phyloP scores from a whole-genome alignment of 208 protist genomes.

The Trypanosoma platydactyli region DNA sequence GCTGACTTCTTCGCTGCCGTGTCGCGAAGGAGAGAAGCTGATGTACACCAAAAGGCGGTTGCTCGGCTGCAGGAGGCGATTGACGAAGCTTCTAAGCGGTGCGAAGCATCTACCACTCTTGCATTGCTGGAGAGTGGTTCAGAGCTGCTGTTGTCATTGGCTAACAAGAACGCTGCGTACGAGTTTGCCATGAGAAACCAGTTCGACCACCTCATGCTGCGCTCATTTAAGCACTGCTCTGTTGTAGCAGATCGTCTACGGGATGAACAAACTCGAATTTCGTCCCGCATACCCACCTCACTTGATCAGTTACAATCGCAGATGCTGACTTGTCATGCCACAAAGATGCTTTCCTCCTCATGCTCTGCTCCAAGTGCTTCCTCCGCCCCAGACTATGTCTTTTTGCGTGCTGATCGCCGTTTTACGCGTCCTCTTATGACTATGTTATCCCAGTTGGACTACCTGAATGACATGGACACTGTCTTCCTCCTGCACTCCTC shows the following conservation, averaged over 20 bases:
- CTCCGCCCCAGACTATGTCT: neutral
- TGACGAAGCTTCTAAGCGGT: slow-evolving; percentile 17
- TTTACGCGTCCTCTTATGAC: slow-evolving; percentile 56
- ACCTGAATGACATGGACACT: slow-evolving; percentile 59
- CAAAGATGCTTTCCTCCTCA: slow-evolving; percentile 17
- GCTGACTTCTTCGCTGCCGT: slow-evolving; percentile 81
- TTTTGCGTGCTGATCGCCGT: neutral
- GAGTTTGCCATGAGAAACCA: slow-evolving; percentile 37
- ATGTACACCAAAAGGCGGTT: slow-evolving; percentile 42
- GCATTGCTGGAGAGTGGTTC: slow-evolving; percentile 68
- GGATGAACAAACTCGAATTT: slow-evolving; percentile 12
- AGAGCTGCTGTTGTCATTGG: slow-evolving; percentile 58
- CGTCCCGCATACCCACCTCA: slow-evolving; percentile 10
- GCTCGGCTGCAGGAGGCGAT: slow-evolving; percentile 42
- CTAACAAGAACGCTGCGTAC: slow-evolving; percentile 44
- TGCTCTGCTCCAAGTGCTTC: slow-evolving; percentile 1
- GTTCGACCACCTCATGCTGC: slow-evolving; percentile 46
- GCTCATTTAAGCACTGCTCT: slow-evolving; percentile 34
- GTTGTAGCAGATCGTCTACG: slow-evolving; percentile 45
- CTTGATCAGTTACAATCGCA: slow-evolving; percentile 26
- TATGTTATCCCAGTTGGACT: slow-evolving; percentile 45
- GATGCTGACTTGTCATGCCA: slow-evolving; percentile 17
- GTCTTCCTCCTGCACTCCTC: slow-evolving; percentile 83
- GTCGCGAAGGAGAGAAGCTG: slow-evolving; percentile 38
- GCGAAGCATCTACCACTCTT: slow-evolving; percentile 30